Percentiles rank a stretch among this genome's conserved stretches.
These are phyloP conservation scores for Vanderwaltozyma verrucispora DNA, from an alignment of 805 yeast species.

Conservation along the genomic window DNA sequence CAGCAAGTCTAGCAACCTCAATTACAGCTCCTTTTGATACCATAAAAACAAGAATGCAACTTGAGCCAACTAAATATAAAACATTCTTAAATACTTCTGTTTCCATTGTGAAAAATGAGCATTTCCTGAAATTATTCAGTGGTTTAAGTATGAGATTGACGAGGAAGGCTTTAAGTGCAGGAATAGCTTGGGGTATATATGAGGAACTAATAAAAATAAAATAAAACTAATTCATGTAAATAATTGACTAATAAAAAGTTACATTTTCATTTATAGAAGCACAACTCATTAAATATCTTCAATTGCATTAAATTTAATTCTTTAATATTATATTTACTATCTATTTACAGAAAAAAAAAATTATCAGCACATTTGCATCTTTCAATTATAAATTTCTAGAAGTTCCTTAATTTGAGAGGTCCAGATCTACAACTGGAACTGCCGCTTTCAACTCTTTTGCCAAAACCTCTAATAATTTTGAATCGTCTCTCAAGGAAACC, in stretches of 20 bases:
- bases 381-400: too few relatives aligned
- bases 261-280: neutral
- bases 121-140: conserved; percentile 52
- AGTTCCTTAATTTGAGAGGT: too few relatives aligned
- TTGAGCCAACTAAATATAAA: conserved; percentile 41
- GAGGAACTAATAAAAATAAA: conserved; percentile 61
- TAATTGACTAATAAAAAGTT: neutral
- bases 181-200: conserved; percentile 94
- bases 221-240: too few relatives aligned
- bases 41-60: conserved; percentile 82
- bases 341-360: too few relatives aligned
- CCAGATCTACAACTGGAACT: conserved; percentile 8
- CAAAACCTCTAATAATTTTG: conserved; percentile 37
- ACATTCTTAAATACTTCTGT: conserved; percentile 33
- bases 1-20: conserved; percentile 74
- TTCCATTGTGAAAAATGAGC: conserved; percentile 37
- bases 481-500: conserved; percentile 65
- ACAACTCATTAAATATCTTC: too few relatives aligned
- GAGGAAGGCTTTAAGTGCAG: conserved; percentile 85
- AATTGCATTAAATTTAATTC: too few relatives aligned
- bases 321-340: too few relatives aligned
- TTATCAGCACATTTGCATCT: too few relatives aligned
- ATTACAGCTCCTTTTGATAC: conserved; percentile 94
- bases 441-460: conserved; percentile 38
- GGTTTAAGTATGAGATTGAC: conserved; percentile 74